Evolutionary conservation across 306 rosid genomes (phyloP), one percentile per base, ranked within the genome.

Genomic region (Albizia julibrissin): DNA sequence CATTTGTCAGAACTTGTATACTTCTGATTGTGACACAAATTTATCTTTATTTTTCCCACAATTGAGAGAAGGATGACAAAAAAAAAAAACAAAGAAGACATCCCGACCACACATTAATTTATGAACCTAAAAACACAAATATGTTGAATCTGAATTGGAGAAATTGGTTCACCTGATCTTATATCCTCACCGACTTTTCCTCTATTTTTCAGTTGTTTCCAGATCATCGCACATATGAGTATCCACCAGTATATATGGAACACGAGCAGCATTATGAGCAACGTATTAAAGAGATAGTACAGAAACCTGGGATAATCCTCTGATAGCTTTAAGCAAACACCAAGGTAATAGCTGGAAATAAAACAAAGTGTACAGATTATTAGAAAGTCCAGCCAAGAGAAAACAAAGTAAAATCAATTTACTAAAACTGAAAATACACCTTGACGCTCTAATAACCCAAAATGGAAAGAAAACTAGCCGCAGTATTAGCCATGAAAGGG

Each of bases 171-270:
- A 95, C 99, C 99, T 74, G 97, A 93, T 95, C 99, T 95, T 83
- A 95, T 95, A 88, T 93, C 98, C 81, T 95, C 99, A 74, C 99
- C 99, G 81, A 95, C 99, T 87, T 87, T 79, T 62, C 99, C 99
- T 42, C 98, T 89, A 78, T 95, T 95, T 80, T 89, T 86, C 90
- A 95, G 90, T 83, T 90, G 99, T 82, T 91, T 91, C 52, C 61
- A 61, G 83, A 95, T 87, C 99, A 95, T 95, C 15, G 93, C 78
- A 74, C 87, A 92, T 89, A 95, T 95, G 86, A 93, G 97, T 81
- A 91, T 81, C 99, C 99, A 95, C 99, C 99, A 95, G 90, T 95
- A 95, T 87, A 95, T 69, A 89, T 95, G 99, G 88, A 95, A 95
- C 87, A 93, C 91, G 78, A 95, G 90, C 83, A 95, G 90, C 90